These are phyloP conservation scores for Urochloa ruziziensis DNA, from an alignment of 176 grass and related monocot genomes.

Conservation along the genomic window DNA sequence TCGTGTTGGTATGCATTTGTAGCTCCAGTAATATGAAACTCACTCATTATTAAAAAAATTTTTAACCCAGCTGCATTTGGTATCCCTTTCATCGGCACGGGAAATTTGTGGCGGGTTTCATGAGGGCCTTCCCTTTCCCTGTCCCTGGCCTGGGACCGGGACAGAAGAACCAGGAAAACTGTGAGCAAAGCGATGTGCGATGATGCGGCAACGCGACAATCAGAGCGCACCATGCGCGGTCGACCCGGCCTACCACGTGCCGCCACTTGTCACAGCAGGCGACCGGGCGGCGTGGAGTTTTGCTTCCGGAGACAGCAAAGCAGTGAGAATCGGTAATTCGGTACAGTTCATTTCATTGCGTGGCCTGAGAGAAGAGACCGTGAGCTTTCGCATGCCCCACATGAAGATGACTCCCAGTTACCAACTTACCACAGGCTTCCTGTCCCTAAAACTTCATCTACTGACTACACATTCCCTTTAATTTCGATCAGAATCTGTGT, in stretches of 20 bases:
- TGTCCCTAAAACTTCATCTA: not conserved
- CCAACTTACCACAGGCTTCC: not conserved
- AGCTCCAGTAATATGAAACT: not conserved
- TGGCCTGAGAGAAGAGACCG: not conserved
- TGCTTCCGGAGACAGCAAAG: not conserved
- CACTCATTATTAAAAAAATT: too few relatives aligned
- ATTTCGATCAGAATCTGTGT: not conserved
- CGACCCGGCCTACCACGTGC: not conserved
- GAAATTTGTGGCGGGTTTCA: not conserved
- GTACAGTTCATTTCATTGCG: not conserved
- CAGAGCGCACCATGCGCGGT: not conserved
- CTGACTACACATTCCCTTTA: not conserved
- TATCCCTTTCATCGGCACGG: not conserved
- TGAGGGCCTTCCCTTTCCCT: not conserved
- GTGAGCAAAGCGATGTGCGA: too few relatives aligned
- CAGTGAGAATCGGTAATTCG: too few relatives aligned
- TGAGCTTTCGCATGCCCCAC: not conserved
- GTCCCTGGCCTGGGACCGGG: not conserved
- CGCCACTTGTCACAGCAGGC: conserved; percentile 6
- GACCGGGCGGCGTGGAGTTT: too few relatives aligned
- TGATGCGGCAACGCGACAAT: not conserved
- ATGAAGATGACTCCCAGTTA: not conserved
- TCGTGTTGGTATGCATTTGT: not conserved
- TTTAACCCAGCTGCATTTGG: too few relatives aligned
- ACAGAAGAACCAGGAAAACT: not conserved